Evolutionary conservation across 2,329 filamentous ascomycete genomes (phyloP).

Genomic region (Fusarium globosum): DNA sequence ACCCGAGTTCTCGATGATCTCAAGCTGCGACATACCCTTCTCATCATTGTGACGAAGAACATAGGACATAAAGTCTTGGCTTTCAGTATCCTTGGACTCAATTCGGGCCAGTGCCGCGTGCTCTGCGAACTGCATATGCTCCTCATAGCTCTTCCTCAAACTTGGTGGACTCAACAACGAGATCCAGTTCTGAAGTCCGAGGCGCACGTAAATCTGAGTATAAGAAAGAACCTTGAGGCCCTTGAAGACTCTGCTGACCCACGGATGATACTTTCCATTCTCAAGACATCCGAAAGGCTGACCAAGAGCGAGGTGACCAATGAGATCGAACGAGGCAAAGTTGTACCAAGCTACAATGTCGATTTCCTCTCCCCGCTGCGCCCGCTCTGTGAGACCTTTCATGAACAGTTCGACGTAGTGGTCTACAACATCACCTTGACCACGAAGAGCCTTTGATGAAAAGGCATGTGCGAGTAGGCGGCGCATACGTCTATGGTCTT

Average conservation of each 20-base stretch:
- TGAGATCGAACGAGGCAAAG: constrained; percentile 7
- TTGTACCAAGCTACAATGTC: constrained; percentile 14
- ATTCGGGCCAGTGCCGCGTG: not conserved
- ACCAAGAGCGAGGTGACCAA: not conserved
- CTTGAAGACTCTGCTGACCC: not conserved
- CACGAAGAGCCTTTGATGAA: not conserved
- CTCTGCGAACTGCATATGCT: not conserved
- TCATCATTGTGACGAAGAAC: constrained; percentile 15
- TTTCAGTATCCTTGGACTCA: not conserved
- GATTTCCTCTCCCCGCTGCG: rapidly evolving
- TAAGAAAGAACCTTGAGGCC: not conserved
- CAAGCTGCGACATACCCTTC: not conserved
- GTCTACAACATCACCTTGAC: not conserved
- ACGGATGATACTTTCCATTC: constrained; percentile 5
- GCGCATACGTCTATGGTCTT: constrained; percentile 10
- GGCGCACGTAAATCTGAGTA: not conserved
- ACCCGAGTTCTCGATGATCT: not conserved
- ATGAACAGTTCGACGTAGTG: constrained; percentile 2
- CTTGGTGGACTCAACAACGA: not conserved
- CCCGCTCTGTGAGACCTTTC: not conserved
- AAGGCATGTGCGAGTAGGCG: constrained; percentile 7
- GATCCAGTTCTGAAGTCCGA: not conserved
- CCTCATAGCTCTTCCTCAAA: not conserved
- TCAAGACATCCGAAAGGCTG: constrained; percentile 12
- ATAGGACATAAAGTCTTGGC: constrained; percentile 8